phyloP scores from a whole-genome alignment of 2,329 filamentous ascomycete genomes.

The Diaporthe aspalathi region DNA sequence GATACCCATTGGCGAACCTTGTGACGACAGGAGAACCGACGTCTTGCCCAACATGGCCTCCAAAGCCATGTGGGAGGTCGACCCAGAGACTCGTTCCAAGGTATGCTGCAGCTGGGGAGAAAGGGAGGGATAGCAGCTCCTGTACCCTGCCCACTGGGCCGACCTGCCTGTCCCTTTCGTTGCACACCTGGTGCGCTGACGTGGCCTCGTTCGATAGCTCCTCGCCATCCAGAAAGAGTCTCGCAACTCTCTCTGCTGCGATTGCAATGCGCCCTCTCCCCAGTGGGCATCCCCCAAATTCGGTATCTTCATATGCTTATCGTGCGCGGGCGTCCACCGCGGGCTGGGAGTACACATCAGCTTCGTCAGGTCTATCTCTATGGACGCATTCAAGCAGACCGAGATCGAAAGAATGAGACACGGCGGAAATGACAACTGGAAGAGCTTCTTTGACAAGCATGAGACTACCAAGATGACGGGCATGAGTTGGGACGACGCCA shows the following conservation, averaged over 20 bases:
- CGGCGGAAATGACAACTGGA: slow-evolving; percentile 90
- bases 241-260: slow-evolving; percentile 90
- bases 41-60: slow-evolving; percentile 62
- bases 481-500: slow-evolving; percentile 84
- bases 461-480: slow-evolving; percentile 74
- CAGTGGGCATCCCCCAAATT: slow-evolving; percentile 99
- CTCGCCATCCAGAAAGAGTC: slow-evolving; percentile 90
- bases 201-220: slow-evolving; percentile 66
- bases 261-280: slow-evolving; percentile 93
- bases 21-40: slow-evolving; percentile 8
- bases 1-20: slow-evolving; percentile 1
- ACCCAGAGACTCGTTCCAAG: slow-evolving; percentile 96
- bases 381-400: slow-evolving; percentile 96
- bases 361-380: slow-evolving; percentile 96
- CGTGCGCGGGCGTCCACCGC: slow-evolving; percentile 93
- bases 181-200: slow-evolving; percentile 16
- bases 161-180: neutral
- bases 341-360: slow-evolving; percentile 97
- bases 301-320: slow-evolving; percentile 97
- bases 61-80: slow-evolving; percentile 97
- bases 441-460: slow-evolving; percentile 84
- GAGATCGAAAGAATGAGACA: slow-evolving; percentile 95
- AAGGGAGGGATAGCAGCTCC: neutral
- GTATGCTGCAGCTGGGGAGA: slow-evolving; percentile 56
- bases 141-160: neutral